Conservation (phyloP, 495 filamentous ascomycete genomes). For the Penicillium odoratum region DNA sequence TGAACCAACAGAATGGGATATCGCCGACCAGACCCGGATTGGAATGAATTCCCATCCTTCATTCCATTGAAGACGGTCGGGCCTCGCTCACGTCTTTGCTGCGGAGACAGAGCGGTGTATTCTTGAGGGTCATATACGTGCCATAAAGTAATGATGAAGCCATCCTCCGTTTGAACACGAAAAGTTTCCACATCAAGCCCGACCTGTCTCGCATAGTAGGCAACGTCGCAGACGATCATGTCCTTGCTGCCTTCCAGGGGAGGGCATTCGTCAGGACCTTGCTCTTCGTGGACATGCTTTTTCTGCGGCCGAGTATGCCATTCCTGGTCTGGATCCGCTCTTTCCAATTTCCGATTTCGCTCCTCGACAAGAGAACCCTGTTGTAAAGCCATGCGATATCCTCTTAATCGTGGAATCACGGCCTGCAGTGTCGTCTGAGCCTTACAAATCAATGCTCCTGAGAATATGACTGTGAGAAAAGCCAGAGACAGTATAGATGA, state of each 20-base stretch:
- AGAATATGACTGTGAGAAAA: conserved; percentile 74
- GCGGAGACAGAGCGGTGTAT: conserved; percentile 50
- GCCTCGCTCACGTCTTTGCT: conserved; percentile 34
- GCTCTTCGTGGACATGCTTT: conserved; percentile 37
- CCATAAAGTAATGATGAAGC: conserved; percentile 85
- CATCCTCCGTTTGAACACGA: conserved; percentile 90
- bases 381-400: conserved; percentile 54
- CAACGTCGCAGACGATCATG: conserved; percentile 71
- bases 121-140: conserved; percentile 87
- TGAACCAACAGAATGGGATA: conserved; percentile 91
- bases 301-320: conserved; percentile 58
- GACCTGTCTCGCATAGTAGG: conserved; percentile 85
- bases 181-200: conserved; percentile 85
- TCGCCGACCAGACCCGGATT: conserved; percentile 49
- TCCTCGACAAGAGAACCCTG: conserved; percentile 75
- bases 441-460: conserved; percentile 66
- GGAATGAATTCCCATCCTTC: conserved; percentile 12
- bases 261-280: conserved; percentile 54
- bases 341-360: conserved; percentile 49
- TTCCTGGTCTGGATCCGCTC: conserved; percentile 55
- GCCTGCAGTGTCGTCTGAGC: conserved; percentile 51
- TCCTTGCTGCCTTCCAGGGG: conserved; percentile 81
- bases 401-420: conserved; percentile 48
- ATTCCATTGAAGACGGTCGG: conserved; percentile 33
- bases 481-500: conserved; percentile 74